Evolutionary conservation across 306 rosid species (phyloP).

Genomic region (Albizia julibrissin): DNA sequence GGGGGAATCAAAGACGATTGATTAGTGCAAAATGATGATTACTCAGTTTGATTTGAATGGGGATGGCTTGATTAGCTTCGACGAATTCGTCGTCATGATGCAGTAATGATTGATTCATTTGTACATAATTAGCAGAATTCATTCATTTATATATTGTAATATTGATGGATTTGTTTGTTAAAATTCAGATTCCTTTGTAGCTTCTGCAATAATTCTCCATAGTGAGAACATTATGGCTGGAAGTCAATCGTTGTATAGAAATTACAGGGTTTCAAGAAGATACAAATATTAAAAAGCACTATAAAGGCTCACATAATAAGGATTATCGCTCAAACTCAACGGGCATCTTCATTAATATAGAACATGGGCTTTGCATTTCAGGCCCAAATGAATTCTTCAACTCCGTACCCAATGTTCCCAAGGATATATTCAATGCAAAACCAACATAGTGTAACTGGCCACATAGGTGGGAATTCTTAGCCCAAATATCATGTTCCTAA

Average conservation of each 20-base stretch:
- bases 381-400: no score
- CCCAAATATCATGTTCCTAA: no score
- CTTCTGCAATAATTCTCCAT: not conserved
- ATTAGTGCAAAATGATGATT: constrained; percentile 74
- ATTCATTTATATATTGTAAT: no score
- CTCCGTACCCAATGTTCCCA: no score
- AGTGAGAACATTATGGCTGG: not conserved
- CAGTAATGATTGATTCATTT: constrained; percentile 6
- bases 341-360: no score
- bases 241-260: not conserved
- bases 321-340: no score
- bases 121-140: no score
- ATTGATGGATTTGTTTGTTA: not conserved
- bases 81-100: constrained; percentile 85
- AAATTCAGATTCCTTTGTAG: not conserved
- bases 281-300: not conserved
- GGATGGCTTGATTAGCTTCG: constrained; percentile 76
- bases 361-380: no score
- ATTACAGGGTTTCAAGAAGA: not conserved
- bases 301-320: not conserved
- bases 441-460: no score
- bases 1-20: constrained; percentile 60
- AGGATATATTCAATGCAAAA: no score
- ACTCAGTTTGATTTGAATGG: constrained; percentile 71
- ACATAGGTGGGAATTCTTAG: no score